Evolutionary conservation across 106 monocot species (phyloP), one percentile per base, ranked within the genome.

Genomic region (Xerophyta viscosa): DNA sequence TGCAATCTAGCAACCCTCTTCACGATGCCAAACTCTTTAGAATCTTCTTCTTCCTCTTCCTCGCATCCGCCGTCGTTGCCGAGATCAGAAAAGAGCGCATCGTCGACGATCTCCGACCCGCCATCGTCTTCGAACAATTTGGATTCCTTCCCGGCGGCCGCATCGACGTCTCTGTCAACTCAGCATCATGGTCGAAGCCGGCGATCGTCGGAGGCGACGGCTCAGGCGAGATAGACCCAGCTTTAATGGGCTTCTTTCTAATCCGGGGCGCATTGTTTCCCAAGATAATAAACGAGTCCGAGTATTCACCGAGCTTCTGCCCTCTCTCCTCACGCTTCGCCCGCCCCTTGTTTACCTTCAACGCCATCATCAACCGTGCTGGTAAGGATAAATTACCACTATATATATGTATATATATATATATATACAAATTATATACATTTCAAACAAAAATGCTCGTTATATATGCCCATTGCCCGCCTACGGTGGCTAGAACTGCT

Each of bases 91-190:
- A 22, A 23, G 52, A 33, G 27, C 46, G 30, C 29, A 80, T 80
- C 56, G 33, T 41, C 14, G 20, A 42, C 20, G 80, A 79, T 50
- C 18, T 55, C 1, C 25, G 73, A 14, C 31, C 61, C 10, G 17
- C 68, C 28, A 71, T 75, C 57, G 70, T 70, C 51, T 80, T 80
- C 70, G 74, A 80, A 57, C 66, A 75, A 15, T 80, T 80, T 25
- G 80, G 74, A 27, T 80, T 54, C 62, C 10, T 41, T 17, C 15
- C 10, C 15, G 46, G 66, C 58, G 80, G 74, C 45, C 25, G n/a
- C 6, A 56, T 56, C 29, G 29, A 50, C 42, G 62, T 75, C 25
- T 66, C 66, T 30, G 10, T 74, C 37, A 20, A 17, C 46, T 24
- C 50, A 8, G 56, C 53, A 50, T 53, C 61, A 6, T 69, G 65